Evolutionary conservation across 495 filamentous ascomycete species (phyloP).

Genomic region (Cercophora newfieldiana): DNA sequence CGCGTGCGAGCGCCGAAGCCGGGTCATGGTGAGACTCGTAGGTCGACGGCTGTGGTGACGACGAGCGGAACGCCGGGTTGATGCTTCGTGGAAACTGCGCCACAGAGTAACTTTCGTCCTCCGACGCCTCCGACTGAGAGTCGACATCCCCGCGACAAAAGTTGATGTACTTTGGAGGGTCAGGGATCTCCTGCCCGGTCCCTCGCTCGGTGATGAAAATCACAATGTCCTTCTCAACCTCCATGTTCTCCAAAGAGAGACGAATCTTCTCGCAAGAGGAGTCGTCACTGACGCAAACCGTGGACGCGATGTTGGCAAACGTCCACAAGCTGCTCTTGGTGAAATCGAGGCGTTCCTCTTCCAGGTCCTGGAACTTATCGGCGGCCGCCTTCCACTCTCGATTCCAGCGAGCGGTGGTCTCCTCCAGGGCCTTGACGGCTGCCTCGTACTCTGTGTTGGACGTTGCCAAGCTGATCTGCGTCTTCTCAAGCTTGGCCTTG

Average conservation of each 20-base stretch:
- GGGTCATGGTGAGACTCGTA: conserved; percentile 90
- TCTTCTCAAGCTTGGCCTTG: conserved; percentile 98
- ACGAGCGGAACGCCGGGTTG: conserved; percentile 91
- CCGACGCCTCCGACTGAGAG: conserved; percentile 74
- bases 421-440: conserved; percentile 89
- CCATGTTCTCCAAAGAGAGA: conserved; percentile 90
- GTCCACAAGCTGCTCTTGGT: conserved; percentile 96
- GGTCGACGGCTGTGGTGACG: conserved; percentile 76
- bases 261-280: conserved; percentile 95
- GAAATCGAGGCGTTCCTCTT: conserved; percentile 96
- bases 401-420: conserved; percentile 95
- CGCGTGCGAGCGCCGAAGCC: conserved; percentile 63
- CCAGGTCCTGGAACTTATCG: conserved; percentile 99
- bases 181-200: conserved; percentile 94
- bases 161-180: conserved; percentile 97
- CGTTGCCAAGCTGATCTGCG: conserved; percentile 86
- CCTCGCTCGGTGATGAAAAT: conserved; percentile 86
- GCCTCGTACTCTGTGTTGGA: conserved; percentile 92
- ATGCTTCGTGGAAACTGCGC: conserved; percentile 94
- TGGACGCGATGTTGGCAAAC: conserved; percentile 97
- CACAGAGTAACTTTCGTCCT: conserved; percentile 84
- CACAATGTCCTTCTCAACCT: conserved; percentile 93
- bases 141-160: conserved; percentile 93
- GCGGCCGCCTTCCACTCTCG: conserved; percentile 96
- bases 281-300: conserved; percentile 99